A percentile compares a stretch with the other conserved stretches of the same genome.
Conservation (phyloP, 352 stramenopile species). For the Phytophthora foliorum region DNA sequence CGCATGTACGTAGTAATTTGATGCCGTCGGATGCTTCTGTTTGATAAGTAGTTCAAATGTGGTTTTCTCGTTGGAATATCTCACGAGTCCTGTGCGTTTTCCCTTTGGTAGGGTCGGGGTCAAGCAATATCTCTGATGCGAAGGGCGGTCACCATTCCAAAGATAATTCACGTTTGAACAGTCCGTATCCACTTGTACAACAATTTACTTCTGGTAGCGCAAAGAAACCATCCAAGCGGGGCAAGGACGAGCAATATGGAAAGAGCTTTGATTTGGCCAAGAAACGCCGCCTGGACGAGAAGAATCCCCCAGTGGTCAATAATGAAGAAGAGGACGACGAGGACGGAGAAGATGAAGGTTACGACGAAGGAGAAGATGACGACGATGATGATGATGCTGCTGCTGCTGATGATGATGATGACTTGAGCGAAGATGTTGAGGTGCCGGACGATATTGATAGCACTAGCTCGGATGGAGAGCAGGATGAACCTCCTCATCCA, state of each 20-base stretch:
- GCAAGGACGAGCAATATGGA: constrained; percentile 46
- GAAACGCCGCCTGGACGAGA: constrained; percentile 35
- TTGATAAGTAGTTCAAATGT: not conserved
- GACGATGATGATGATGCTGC: not conserved
- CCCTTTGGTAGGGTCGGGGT: constrained; percentile 35
- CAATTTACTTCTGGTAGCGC: constrained; percentile 9
- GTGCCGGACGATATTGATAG: constrained; percentile 17
- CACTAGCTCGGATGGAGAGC: constrained; percentile 33
- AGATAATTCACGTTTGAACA: constrained; percentile 15
- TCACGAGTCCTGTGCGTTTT: constrained; percentile 12
- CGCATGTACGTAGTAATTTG: constrained; percentile 23
- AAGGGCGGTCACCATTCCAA: constrained; percentile 27
- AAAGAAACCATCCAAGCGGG: constrained; percentile 35
- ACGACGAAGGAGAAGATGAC: constrained; percentile 34
- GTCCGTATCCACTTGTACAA: constrained; percentile 1
- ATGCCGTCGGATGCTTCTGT: not conserved
- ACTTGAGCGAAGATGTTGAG: constrained; percentile 37
- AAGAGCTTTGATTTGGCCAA: constrained; percentile 41
- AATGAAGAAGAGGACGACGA: constrained; percentile 39
- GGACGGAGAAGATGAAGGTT: constrained; percentile 32
- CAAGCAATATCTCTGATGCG: constrained; percentile 32
- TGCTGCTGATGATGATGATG: constrained; percentile 13
- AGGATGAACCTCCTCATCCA: constrained; percentile 25
- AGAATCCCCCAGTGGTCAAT: constrained; percentile 6
- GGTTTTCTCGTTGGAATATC: not conserved